Conservation (phyloP, 148 eudicot species). For the Diospyros lotus region DNA sequence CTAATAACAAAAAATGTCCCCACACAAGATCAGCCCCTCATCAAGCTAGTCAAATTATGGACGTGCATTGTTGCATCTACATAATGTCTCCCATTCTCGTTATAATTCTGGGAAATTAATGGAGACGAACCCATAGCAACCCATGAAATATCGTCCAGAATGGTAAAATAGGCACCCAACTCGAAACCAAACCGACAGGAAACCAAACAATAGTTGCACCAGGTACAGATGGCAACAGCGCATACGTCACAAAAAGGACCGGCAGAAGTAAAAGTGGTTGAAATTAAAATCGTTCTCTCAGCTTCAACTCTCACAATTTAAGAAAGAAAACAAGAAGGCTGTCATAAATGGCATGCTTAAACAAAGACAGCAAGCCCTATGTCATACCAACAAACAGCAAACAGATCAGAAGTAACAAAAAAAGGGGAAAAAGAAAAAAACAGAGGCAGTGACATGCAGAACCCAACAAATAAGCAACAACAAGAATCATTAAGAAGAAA, state of each 20-base stretch:
- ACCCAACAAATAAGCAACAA: background rate
- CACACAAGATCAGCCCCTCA: too few species aligned
- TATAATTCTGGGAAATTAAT: background rate
- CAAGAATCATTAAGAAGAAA: too few species aligned
- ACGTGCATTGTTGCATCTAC: too few species aligned
- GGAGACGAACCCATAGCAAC: background rate
- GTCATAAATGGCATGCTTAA: background rate
- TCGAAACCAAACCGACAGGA: background rate
- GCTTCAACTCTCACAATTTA: background rate
- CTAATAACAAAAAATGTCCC: too few species aligned
- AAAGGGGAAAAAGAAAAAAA: background rate
- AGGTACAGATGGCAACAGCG: background rate
- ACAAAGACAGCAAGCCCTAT: background rate
- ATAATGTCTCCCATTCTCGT: background rate
- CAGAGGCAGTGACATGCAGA: too few species aligned
- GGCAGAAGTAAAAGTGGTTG: too few species aligned
- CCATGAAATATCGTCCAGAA: background rate
- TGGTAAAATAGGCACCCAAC: background rate
- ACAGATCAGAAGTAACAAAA: background rate
- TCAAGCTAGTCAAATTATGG: too few species aligned
- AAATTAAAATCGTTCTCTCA: too few species aligned
- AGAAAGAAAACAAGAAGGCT: background rate
- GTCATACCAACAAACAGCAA: background rate
- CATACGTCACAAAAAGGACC: background rate
- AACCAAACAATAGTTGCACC: background rate